Base-by-base conservation (phyloP, 805 yeast genomes). In the Hanseniaspora nectarophila region DNA sequence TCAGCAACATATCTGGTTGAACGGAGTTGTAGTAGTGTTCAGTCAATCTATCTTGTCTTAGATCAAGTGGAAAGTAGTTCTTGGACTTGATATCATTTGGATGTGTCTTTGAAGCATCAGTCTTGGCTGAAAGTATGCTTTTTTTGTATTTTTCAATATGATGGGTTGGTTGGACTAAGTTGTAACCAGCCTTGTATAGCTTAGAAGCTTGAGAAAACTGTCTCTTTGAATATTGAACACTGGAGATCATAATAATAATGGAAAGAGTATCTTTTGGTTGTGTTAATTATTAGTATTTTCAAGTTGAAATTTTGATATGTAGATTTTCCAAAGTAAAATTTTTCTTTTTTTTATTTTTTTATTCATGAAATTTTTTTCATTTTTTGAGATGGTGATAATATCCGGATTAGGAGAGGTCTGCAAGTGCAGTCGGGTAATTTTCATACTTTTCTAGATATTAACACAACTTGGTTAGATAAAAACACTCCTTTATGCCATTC, bases 101-200 rank as follows among this genome's bases (percentile, higher is more conserved):
- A 28, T 81, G 77, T 46, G 74, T 68, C 56, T 83, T 76, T 54
- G 85, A 67, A 37, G 78, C 84, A 49, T 83, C 78, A 66, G 81
- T 84, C 55, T 81, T 73, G 54, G 90, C 88, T 34, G 89, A 82
- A 46, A 90, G 74, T 51, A 77, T 76, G 35, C 79, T 69, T 66
- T 92, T 92, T 60, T 77, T 75, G 62, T 86, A 79, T 58, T 77
- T 78, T 42, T 90, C 85, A 55, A 78, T 74, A 67, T 92, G 98
- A 66, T 92, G 98, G 15, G 90, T 94, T 1, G 98, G 97, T 47
- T 82, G 77, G 34, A 86, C 89, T 48, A 85, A 75, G 37, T 94
- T 82, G 65, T 75, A 77, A 29, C 79, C 82, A 46, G 75, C 75
- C 64, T 69, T 75, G 54, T 67, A 12, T 8, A 18, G 2, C 2